Conservation (phyloP, 768 basidiomycete species). For the Rhodotorula kratochvilovae region DNA sequence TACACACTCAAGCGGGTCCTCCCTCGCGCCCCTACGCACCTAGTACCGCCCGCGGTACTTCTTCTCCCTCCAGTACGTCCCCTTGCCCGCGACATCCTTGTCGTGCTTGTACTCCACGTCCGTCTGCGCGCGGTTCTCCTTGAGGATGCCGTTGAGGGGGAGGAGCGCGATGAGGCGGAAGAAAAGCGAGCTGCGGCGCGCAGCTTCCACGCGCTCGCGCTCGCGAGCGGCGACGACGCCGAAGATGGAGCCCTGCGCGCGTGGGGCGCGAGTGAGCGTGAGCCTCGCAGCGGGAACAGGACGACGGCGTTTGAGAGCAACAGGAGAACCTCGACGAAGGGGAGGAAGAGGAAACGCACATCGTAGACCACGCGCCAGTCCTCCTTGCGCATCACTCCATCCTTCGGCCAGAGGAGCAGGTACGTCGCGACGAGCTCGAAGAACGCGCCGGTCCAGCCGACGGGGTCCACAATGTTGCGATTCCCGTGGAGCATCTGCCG, state of each 20-base stretch:
- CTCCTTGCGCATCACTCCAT: conserved; percentile 49
- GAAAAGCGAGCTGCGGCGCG: background rate
- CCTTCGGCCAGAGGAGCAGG: conserved; percentile 51
- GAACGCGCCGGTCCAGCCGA: conserved; percentile 43
- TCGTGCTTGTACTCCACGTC: background rate
- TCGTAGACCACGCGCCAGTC: conserved; percentile 52
- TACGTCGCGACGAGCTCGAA: conserved; percentile 52
- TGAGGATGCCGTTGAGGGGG: background rate
- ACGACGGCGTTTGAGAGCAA: background rate
- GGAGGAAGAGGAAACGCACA: conserved; percentile 47
- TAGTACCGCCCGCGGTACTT: background rate
- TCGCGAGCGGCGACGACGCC: conserved; percentile 15
- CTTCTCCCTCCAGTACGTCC: background rate
- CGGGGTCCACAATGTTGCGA: background rate
- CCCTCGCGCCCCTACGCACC: too few species aligned
- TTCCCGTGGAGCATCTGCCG: background rate
- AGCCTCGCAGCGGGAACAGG: background rate
- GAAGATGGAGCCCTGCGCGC: conserved; percentile 27
- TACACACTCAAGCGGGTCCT: too few species aligned
- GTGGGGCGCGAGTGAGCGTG: background rate
- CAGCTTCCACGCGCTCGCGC: background rate
- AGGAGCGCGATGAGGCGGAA: background rate
- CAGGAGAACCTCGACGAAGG: conserved; percentile 41
- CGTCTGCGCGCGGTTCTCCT: conserved; percentile 10
- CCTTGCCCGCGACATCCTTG: background rate